Conservation (phyloP, 176 grass and related monocot genomes). For the Pharus latifolius region DNA sequence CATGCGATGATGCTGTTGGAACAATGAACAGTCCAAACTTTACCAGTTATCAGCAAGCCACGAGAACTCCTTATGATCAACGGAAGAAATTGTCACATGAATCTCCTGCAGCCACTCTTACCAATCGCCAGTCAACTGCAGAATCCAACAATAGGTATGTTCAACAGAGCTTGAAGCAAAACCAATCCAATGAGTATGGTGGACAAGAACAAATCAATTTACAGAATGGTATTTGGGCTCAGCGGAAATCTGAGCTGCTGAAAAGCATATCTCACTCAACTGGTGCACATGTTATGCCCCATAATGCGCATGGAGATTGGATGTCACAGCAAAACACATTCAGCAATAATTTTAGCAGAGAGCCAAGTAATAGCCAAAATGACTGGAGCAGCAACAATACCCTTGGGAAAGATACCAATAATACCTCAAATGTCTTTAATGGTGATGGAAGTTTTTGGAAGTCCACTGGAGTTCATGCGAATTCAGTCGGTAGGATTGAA, state of each 20-base stretch:
- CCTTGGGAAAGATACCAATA: slow-evolving; percentile 34
- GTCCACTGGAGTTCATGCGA: slow-evolving; percentile 30
- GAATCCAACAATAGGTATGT: neutral
- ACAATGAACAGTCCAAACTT: slow-evolving; percentile 1
- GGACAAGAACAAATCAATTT: slow-evolving; percentile 10
- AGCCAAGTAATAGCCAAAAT: slow-evolving; percentile 55
- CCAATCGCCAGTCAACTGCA: neutral
- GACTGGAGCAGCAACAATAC: slow-evolving; percentile 48
- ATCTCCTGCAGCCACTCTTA: neutral
- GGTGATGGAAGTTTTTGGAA: slow-evolving; percentile 45
- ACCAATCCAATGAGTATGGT: slow-evolving; percentile 13
- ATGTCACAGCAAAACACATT: slow-evolving; percentile 46
- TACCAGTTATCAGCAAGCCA: slow-evolving; percentile 20
- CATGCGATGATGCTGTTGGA: neutral
- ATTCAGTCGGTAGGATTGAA: slow-evolving; percentile 32
- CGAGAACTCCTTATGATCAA: neutral
- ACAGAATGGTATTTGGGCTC: slow-evolving; percentile 19
- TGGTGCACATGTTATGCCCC: slow-evolving; percentile 20
- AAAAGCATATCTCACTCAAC: neutral
- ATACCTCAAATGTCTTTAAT: slow-evolving; percentile 30
- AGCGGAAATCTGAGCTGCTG: slow-evolving; percentile 12
- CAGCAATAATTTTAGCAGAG: slow-evolving; percentile 40
- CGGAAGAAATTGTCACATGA: neutral
- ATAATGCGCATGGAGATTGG: slow-evolving; percentile 53
- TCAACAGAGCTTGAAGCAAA: slow-evolving; percentile 4